Base-by-base conservation (phyloP, 2,329 filamentous ascomycete genomes). In the Endocalyx cinctus region DNA sequence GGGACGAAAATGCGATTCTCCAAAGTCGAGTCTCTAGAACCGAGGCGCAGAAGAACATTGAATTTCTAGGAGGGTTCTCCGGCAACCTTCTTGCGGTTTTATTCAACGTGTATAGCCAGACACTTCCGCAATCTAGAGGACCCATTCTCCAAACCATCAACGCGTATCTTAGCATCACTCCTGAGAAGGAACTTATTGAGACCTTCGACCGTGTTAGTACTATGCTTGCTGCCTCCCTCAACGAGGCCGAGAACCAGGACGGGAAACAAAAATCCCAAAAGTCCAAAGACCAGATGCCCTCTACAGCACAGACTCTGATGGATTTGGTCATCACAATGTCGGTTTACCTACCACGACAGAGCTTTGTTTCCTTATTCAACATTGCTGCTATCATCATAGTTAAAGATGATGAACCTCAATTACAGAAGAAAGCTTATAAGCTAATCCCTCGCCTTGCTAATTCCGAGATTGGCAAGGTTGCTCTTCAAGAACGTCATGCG, bases 401-500 rank as follows among this genome's bases (percentile, higher is more conserved):
- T 57, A 86, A 82, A 53, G 73, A 84, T 35, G 75, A 85, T 23
- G 90, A 97, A 54, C 84, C 90, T 8, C 90, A 97, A 59, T 69
- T 98, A 22, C 90, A 97, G 60, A 98, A 98, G 77, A 98, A 98
- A 65, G 90, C 92, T 0, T 98, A 98, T 70, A 97, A 97, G 68
- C 76, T 98, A 32, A 94, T 98, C 31, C 90, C 92, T 4, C 82
- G 92, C 34, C 75, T 98, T 25, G 83, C 86, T 2, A 83, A 86
- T 44, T 94, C 89, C 2, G 77, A 85, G 20, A 76, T 74, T 30
- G 92, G 92, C 28, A 78, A 76, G 46, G 64, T 69, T n/a, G 89
- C 90, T 4, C 72, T 98, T 2, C 62, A 73, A 42, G 82, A 89
- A 52, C 79, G 89, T 34, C 87, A 78, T 46, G 60, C 62, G 1